Percentiles rank a stretch among this genome's conserved stretches.
These are phyloP conservation scores for Suillus tomentosus DNA, from an alignment of 768 basidiomycete species.

Conservation along the genomic window DNA sequence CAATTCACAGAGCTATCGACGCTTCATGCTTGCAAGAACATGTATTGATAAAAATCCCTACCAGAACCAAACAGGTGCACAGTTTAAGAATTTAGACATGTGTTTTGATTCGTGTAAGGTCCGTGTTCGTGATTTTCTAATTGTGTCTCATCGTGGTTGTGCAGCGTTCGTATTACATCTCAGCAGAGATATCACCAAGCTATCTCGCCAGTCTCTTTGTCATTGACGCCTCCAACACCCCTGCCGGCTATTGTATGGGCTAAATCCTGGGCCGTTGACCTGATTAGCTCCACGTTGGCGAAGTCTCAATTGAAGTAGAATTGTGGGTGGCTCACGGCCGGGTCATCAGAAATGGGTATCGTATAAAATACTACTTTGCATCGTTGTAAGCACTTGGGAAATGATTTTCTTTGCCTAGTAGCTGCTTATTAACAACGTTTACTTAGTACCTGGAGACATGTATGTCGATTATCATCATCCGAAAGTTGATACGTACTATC, in stretches of 20 bases:
- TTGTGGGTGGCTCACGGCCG: neutral
- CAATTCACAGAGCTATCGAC: neutral
- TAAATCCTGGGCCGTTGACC: conserved; percentile 58
- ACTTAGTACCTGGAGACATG: neutral
- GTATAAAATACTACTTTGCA: neutral
- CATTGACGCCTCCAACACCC: conserved; percentile 69
- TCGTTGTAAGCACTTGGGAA: neutral
- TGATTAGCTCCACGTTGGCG: conserved; percentile 12
- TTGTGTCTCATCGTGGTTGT: conserved; percentile 5
- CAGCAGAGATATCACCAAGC: conserved; percentile 54
- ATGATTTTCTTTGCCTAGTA: neutral
- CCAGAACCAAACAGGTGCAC: neutral
- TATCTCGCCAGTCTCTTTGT: conserved; percentile 60
- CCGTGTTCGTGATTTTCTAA: neutral
- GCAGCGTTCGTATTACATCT: conserved; percentile 68
- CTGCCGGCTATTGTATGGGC: conserved; percentile 65
- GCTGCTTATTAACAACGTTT: neutral
- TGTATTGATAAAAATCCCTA: neutral
- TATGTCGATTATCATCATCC: neutral
- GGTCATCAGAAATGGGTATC: neutral
- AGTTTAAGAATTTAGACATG: neutral
- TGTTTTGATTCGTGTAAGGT: conserved; percentile 39
- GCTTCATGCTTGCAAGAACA: neutral
- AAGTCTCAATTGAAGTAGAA: neutral
- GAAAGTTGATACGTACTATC: neutral